phyloP scores from a whole-genome alignment of 2,329 filamentous ascomycete species.

The Ceratocystis colombiana region DNA sequence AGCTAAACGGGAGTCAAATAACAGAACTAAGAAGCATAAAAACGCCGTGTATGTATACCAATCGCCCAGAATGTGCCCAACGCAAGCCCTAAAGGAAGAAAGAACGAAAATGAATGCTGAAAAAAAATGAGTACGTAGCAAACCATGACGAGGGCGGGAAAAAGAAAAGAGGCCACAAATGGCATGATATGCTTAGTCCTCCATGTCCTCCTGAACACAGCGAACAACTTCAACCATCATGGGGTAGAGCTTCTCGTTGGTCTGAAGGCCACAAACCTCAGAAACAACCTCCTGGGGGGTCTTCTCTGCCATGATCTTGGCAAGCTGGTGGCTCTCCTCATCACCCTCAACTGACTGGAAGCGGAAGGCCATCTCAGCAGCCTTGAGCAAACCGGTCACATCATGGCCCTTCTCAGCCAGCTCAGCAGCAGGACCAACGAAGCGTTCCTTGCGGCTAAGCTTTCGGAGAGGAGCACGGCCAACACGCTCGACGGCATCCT shows the following conservation, averaged over 20 bases:
- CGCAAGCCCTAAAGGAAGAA: constrained; percentile 14
- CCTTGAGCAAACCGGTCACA: constrained; percentile 64
- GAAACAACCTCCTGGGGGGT: constrained; percentile 63
- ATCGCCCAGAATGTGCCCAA: constrained; percentile 21
- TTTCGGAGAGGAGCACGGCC: constrained; percentile 91
- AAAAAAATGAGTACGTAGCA: constrained; percentile 16
- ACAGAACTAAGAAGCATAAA: constrained; percentile 2
- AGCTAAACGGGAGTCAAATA: constrained; percentile 9
- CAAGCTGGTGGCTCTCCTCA: constrained; percentile 76
- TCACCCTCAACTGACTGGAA: constrained; percentile 94
- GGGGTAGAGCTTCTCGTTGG: constrained; percentile 64
- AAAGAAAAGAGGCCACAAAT: neutral
- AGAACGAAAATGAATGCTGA: constrained; percentile 14
- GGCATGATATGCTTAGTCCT: constrained; percentile 24
- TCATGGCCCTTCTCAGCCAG: constrained; percentile 71
- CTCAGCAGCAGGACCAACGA: constrained; percentile 83
- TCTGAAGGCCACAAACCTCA: constrained; percentile 72
- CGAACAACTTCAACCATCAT: constrained; percentile 68
- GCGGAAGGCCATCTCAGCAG: constrained; percentile 81
- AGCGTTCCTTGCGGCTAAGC: constrained; percentile 87
- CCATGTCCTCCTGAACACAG: constrained; percentile 62
- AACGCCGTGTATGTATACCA: constrained; percentile 21
- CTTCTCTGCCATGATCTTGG: constrained; percentile 70
- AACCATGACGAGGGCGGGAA: constrained; percentile 18
- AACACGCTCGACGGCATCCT: constrained; percentile 89